Conservation (phyloP, 352 stramenopile genomes). For the Elongisporangium anandrum region DNA sequence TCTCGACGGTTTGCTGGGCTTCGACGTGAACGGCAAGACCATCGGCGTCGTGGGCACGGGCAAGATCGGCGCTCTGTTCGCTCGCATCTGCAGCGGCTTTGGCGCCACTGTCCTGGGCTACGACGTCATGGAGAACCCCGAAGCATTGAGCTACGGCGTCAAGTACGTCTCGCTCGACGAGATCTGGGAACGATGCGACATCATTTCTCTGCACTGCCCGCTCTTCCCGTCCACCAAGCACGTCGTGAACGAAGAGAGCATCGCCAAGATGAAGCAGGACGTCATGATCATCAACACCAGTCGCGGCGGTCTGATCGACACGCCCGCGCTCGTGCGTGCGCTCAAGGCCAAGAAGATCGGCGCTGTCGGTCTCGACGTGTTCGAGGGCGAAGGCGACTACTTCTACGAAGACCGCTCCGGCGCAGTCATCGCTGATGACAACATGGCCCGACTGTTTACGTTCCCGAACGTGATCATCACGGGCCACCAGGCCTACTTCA, state of each 20-base stretch:
- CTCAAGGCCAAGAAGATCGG: conserved; percentile 80
- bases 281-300: conserved; percentile 91
- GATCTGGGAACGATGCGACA: conserved; percentile 63
- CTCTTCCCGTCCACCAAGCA: conserved; percentile 80
- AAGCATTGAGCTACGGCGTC: conserved; percentile 34
- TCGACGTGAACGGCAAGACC: conserved; percentile 74
- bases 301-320: conserved; percentile 85
- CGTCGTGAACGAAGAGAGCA: conserved; percentile 75
- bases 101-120: conserved; percentile 58
- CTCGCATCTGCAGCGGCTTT: conserved; percentile 34
- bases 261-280: conserved; percentile 84
- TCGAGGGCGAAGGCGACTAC: conserved; percentile 70
- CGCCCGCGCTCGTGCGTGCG: conserved; percentile 67
- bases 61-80: conserved; percentile 40
- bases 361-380: conserved; percentile 86
- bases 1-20: conserved; percentile 48
- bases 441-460: conserved; percentile 68
- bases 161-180: conserved; percentile 63
- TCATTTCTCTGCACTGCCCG: conserved; percentile 88
- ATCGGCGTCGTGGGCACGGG: conserved; percentile 63
- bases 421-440: conserved; percentile 61
- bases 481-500: conserved; percentile 80
- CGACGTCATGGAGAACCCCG: conserved; percentile 53
- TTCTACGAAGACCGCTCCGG: conserved; percentile 77
- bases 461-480: conserved; percentile 84